Base-by-base conservation (phyloP, 192 early-diverging fungal species). In the Backusella psychrophila region DNA sequence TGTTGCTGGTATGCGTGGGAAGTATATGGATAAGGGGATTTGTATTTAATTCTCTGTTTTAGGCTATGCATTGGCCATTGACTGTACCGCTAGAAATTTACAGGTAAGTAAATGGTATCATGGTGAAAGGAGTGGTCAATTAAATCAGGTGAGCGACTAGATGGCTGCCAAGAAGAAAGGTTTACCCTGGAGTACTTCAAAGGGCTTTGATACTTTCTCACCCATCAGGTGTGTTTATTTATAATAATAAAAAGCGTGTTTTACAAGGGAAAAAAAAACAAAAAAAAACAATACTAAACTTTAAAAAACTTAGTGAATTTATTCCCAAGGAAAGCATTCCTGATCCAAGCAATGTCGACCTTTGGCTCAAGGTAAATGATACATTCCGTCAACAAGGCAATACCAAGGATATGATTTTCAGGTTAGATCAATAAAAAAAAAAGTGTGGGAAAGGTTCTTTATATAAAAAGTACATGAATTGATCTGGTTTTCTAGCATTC, bases 171-270 rank as follows among this genome's bases (percentile, higher is more conserved):
- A 97, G 85, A 89, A 91, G 77, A 84, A 81, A 17, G 94, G 96
- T 1, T 84, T 92, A 44, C 97, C 97, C 21, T 99, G 97, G 97
- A 90, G 92, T 26, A 85, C 89, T 1, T 91, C 97, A 38, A 99
- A 99, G 85, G 97, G 96, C 0, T 97, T 92, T 83, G 97, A 99
- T 78, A 96, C 96, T 6, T 99, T 97, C 73, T 94, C 94, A 3
- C 95, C 97, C n/a, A 85, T 97, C 42, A 90, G 93, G 89, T 90
- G 77, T 26, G n/a, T 17, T 44, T 42, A 29, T 31, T 67, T 26
- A 56, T 6, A 12, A n/a, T n/a, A n/a, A n/a, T n/a, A 66, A 66
- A 41, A 73, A 66, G 56, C 29, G 11, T 35, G 11, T 0, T 41
- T 36, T 29, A 23, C 15, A 66, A 17, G 26, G n/a, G n/a, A 17